Conservation (phyloP, 2,329 filamentous ascomycete species). For the Penicillium sp. region DNA sequence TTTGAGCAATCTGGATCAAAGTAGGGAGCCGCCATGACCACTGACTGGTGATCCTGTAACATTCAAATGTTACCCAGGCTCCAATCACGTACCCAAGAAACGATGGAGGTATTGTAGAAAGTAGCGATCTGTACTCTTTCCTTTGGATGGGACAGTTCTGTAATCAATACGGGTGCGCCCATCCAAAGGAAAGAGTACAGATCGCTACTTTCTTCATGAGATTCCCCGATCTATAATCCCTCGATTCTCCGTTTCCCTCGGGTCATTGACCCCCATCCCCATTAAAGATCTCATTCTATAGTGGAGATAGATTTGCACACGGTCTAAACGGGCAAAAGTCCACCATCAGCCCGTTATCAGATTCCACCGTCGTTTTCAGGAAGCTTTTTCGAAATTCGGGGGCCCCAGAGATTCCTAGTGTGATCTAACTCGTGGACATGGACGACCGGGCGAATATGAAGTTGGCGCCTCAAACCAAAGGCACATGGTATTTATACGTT, state of each 20-base stretch:
- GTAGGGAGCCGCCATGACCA: constrained; percentile 57
- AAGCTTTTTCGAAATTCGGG: background rate
- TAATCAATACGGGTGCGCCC: constrained; percentile 45
- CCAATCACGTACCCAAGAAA: constrained; percentile 40
- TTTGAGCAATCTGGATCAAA: constrained; percentile 52
- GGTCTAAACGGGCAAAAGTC: background rate
- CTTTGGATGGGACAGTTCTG: constrained; percentile 43
- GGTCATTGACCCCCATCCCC: background rate
- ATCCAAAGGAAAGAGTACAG: no score
- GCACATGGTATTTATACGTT: background rate
- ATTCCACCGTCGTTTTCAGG: background rate
- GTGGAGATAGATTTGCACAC: background rate
- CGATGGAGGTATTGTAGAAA: constrained; percentile 46
- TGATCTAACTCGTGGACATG: background rate
- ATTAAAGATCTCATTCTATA: background rate
- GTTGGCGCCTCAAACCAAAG: background rate
- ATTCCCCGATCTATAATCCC: background rate
- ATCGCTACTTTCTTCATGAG: no score
- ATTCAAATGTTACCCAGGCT: constrained; percentile 41
- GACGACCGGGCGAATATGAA: background rate
- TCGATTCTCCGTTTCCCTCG: background rate
- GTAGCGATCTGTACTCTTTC: constrained; percentile 42
- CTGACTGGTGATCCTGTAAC: constrained; percentile 22
- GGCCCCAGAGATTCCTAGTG: background rate
- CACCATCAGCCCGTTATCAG: background rate